Conservation (phyloP, 495 filamentous ascomycete genomes). For the Neurospora sp. region DNA sequence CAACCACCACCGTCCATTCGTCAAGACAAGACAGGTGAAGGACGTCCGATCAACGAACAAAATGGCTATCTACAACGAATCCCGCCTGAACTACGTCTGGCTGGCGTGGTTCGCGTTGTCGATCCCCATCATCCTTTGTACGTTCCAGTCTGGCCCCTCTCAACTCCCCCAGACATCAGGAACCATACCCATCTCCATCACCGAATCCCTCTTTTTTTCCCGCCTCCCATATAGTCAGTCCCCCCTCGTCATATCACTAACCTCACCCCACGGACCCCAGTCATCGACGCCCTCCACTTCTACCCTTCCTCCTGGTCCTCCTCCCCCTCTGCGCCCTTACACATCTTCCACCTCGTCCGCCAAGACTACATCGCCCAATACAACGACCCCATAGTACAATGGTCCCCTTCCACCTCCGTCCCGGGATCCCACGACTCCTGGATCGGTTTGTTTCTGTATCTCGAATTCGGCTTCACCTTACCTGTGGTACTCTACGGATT, state of each 20-base stretch:
- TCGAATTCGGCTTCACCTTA: slow-evolving; percentile 60
- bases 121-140: slow-evolving; percentile 59
- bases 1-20: neutral
- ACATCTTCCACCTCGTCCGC: slow-evolving; percentile 43
- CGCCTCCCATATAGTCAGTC: no score
- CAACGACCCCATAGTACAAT: slow-evolving; percentile 67
- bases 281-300: slow-evolving; percentile 55
- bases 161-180: neutral
- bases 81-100: slow-evolving; percentile 46
- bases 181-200: neutral
- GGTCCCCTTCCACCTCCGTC: slow-evolving; percentile 33
- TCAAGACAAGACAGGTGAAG: neutral
- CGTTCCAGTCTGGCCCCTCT: slow-evolving; percentile 20
- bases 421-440: slow-evolving; percentile 37
- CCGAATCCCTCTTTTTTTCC: neutral
- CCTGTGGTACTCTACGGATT: slow-evolving; percentile 56
- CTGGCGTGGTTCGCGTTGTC: slow-evolving; percentile 60
- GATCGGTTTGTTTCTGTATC: slow-evolving; percentile 57
- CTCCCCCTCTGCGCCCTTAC: slow-evolving; percentile 28
- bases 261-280: slow-evolving; percentile 25
- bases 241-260: neutral
- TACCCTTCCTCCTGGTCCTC: slow-evolving; percentile 46
- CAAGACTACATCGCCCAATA: slow-evolving; percentile 56
- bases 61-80: slow-evolving; percentile 24
- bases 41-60: neutral